Percentiles rank a stretch among this genome's conserved stretches.
Conservation (phyloP, 495 filamentous ascomycete genomes). For the Trichoderma parareesei region DNA sequence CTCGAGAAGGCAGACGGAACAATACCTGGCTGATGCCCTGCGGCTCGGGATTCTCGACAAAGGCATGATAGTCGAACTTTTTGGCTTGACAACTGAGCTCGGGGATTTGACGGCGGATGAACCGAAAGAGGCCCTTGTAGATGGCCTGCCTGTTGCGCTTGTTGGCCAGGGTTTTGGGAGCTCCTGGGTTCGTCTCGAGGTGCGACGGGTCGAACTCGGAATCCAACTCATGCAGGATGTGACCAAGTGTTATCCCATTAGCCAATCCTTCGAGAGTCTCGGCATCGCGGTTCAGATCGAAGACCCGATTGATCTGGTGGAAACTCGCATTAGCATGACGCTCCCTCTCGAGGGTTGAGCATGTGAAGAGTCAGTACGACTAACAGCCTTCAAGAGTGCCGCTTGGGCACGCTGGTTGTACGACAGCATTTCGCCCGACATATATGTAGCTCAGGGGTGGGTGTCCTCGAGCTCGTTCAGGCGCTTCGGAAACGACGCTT, state of each 20-base stretch:
- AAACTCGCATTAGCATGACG: not conserved
- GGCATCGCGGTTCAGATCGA: slow-evolving; percentile 24
- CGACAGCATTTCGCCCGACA: not conserved
- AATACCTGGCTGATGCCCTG: slow-evolving; percentile 25
- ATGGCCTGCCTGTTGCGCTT: slow-evolving; percentile 61
- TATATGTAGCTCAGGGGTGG: not conserved
- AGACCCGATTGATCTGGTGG: slow-evolving; percentile 13
- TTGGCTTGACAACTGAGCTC: slow-evolving; percentile 20
- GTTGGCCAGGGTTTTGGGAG: slow-evolving; percentile 47
- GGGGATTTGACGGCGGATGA: slow-evolving; percentile 42
- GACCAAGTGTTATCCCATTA: slow-evolving; percentile 61
- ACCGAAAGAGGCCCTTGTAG: slow-evolving; percentile 55
- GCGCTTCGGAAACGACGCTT: too few species aligned
- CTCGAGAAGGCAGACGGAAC: not conserved
- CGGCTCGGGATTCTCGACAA: slow-evolving; percentile 28
- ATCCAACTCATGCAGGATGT: slow-evolving; percentile 54
- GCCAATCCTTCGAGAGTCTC: slow-evolving; percentile 50
- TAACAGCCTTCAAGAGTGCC: slow-evolving; percentile 41
- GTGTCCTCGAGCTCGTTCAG: too few species aligned
- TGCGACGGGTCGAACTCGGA: slow-evolving; percentile 52
- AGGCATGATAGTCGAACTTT: slow-evolving; percentile 26
- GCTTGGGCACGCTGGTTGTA: slow-evolving; percentile 20
- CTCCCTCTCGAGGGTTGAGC: not conserved
- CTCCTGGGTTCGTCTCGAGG: slow-evolving; percentile 51
- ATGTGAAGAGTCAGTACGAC: slow-evolving; percentile 12